These are phyloP conservation scores for Calonectria hongkongensis DNA, from an alignment of 2,329 filamentous ascomycete genomes.

Conservation along the genomic window DNA sequence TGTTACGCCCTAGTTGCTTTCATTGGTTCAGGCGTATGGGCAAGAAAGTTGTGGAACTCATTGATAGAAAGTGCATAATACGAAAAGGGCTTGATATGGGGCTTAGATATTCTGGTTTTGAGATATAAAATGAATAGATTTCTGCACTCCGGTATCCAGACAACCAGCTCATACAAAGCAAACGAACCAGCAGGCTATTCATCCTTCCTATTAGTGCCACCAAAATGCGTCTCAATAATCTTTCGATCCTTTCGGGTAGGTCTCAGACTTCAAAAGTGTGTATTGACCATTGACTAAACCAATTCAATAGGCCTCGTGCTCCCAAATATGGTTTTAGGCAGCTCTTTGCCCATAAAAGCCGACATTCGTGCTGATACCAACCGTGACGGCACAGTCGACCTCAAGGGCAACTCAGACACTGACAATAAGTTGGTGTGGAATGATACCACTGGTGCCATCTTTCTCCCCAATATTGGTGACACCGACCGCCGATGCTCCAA, in stretches of 20 bases:
- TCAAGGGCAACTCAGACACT: not conserved
- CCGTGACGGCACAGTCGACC: conserved; percentile 59
- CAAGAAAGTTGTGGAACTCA: not conserved
- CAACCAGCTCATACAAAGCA: not conserved
- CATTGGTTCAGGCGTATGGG: conserved; percentile 10
- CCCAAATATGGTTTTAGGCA: not conserved
- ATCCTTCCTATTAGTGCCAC: not conserved
- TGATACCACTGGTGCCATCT: conserved; percentile 55
- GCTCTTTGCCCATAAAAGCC: not conserved
- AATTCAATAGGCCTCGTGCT: not conserved
- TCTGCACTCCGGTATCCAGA: not conserved
- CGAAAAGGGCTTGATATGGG: too few relatives aligned
- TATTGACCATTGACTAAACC: not conserved
- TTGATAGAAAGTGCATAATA: not conserved
- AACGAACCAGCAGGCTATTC: not conserved
- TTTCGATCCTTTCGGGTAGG: conserved; percentile 3
- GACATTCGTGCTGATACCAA: conserved; percentile 61
- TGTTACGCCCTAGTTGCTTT: not conserved
- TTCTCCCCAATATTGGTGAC: conserved; percentile 62
- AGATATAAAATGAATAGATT: not conserved
- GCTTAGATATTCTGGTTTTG: not conserved
- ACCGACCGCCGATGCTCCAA: conserved; percentile 55
- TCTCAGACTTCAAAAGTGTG: too few relatives aligned
- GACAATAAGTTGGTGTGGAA: conserved; percentile 57
- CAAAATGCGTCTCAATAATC: conserved; percentile 3